Evolutionary conservation across 176 grass and related monocot species (phyloP).

Genomic region (Alopecurus myosuroides): DNA sequence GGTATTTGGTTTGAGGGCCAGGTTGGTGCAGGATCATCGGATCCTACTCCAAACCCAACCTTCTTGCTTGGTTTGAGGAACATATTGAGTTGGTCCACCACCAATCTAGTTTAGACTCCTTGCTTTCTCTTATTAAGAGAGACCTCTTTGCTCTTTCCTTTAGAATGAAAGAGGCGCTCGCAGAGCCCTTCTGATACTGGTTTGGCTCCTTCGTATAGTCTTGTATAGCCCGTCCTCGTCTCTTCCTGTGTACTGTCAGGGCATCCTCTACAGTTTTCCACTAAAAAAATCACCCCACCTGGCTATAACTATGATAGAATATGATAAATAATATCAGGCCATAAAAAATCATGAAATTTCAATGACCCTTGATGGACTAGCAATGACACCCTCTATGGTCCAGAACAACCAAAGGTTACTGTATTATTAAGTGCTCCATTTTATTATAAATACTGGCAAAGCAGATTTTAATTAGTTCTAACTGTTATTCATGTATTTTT

Average conservation of each 20-base stretch:
- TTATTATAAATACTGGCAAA: slow-evolving; percentile 4
- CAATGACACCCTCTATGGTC: not conserved
- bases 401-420: not conserved
- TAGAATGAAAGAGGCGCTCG: not conserved
- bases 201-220: not conserved
- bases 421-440: not conserved
- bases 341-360: not conserved
- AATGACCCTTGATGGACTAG: not conserved
- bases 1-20: not conserved
- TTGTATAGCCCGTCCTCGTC: not conserved
- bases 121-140: not conserved
- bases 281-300: not conserved
- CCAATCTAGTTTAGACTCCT: not conserved
- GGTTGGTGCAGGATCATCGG: not conserved
- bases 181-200: not conserved
- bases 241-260: not conserved
- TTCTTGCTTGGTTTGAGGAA: not conserved
- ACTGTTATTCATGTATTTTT: slow-evolving; percentile 9
- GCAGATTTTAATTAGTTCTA: slow-evolving; percentile 21
- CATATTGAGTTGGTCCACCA: not conserved
- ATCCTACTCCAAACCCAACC: not conserved
- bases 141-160: not conserved
- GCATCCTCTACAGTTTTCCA: not conserved
- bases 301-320: not conserved
- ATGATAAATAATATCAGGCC: not conserved